Evolutionary conservation across 2,329 filamentous ascomycete genomes (phyloP), one percentile per base, ranked within the genome.

Genomic region (Penicillium sp.): DNA sequence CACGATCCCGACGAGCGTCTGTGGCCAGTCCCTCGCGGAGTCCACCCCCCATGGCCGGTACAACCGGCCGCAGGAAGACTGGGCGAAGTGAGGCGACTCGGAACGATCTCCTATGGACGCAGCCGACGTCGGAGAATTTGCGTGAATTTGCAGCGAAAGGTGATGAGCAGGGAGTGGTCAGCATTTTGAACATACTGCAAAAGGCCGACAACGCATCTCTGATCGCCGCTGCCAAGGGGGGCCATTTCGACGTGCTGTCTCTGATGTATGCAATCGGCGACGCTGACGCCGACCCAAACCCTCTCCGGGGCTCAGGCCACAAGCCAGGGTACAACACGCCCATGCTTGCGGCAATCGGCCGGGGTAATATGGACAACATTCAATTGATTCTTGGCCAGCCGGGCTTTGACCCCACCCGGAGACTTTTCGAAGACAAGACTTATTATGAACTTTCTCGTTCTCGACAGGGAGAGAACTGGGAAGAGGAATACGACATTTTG

Each of bases 341-440:
- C 1, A 94, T 98, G 76, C 79, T 96, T 34, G 90, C 90, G 49
- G 90, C 93, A 1, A 96, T 98, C 55, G 91, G 93, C 12, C 86
- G 91, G 57, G 82, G 81, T 4, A 93, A 95, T 59, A 79, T 93
- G 43, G 86, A 88, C 56, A 88, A 96, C 48, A 82, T 98, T 39
- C 81, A 86, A 48, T 73, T 95, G 9, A 77, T 96, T 6, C 74
- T 95, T 5, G 83, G 84, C 50, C 88, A 93, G 60, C 79, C 80
- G 41, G 76, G 78, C 26, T 96, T 97, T 64, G 85, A 98, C 59
- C 90, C 93, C 0, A 89, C 88, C 1, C 82, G 85, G 48, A 76
- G 74, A 28, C 79, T 84, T 26, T 84, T 83, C 57, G 83, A 84
- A 57, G 88, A 88, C 24, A 82, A 87, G 59, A 85, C 87, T 0